phyloP scores from a whole-genome alignment of 768 basidiomycete species.

The Tricholoma saponaceum region DNA sequence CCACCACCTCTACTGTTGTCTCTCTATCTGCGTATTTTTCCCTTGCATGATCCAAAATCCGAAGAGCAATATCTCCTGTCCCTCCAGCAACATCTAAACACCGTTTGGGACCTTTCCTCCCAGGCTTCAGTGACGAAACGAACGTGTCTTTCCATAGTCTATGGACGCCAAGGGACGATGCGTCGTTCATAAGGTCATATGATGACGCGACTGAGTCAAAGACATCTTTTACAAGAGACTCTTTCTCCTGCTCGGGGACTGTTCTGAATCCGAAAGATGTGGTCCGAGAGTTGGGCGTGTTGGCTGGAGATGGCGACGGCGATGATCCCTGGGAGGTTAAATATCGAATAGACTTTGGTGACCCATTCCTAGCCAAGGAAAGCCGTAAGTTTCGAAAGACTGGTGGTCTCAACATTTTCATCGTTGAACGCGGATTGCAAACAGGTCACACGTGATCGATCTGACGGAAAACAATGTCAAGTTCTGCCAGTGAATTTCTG shows the following conservation, averaged over 20 bases:
- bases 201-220: slow-evolving; percentile 94
- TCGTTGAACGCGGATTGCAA: background rate
- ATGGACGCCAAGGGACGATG: slow-evolving; percentile 95
- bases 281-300: slow-evolving; percentile 33
- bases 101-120: slow-evolving; percentile 64
- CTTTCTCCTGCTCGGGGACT: slow-evolving; percentile 83
- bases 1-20: slow-evolving; percentile 83
- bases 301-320: background rate
- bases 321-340: slow-evolving; percentile 19
- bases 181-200: slow-evolving; percentile 99
- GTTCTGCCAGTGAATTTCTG: no score
- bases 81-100: slow-evolving; percentile 98
- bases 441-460: slow-evolving; percentile 12
- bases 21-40: slow-evolving; percentile 90
- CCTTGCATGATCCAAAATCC: slow-evolving; percentile 87
- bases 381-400: slow-evolving; percentile 7
- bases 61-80: slow-evolving; percentile 94
- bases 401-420: background rate
- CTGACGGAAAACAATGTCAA: background rate
- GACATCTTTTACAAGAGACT: slow-evolving; percentile 85
- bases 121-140: slow-evolving; percentile 71
- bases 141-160: slow-evolving; percentile 96
- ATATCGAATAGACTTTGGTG: background rate
- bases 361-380: background rate
- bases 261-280: slow-evolving; percentile 94